These are phyloP conservation scores for Pythium brachiatum DNA, from an alignment of 352 stramenopile species.

Conservation along the genomic window DNA sequence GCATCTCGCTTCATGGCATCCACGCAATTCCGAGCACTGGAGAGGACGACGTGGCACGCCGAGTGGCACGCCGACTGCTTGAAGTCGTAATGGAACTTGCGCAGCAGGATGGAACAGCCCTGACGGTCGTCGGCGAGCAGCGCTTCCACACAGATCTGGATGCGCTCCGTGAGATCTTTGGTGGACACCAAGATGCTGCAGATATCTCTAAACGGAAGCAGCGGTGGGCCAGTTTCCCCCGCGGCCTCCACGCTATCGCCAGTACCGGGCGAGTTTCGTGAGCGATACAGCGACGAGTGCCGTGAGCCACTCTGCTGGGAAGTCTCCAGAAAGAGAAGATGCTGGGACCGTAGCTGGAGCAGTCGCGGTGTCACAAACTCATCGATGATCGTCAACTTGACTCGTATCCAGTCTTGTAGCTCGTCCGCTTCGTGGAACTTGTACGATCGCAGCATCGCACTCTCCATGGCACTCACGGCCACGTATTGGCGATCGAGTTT, in stretches of 20 bases:
- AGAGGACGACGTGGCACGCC: slow-evolving; percentile 20
- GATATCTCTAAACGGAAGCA: slow-evolving; percentile 24
- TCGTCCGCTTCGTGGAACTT: slow-evolving; percentile 12
- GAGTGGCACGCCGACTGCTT: slow-evolving; percentile 15
- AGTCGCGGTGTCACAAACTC: slow-evolving; percentile 20
- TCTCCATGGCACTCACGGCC: slow-evolving; percentile 22
- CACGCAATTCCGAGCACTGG: slow-evolving; percentile 12
- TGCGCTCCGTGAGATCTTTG: slow-evolving; percentile 6
- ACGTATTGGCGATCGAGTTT: slow-evolving; percentile 23
- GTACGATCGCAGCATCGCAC: slow-evolving; percentile 24
- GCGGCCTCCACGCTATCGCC: not conserved
- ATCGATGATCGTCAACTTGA: slow-evolving; percentile 11
- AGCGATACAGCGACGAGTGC: slow-evolving; percentile 20
- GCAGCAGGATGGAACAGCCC: not conserved
- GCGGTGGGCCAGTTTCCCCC: not conserved
- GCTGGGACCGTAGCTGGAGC: slow-evolving; percentile 24
- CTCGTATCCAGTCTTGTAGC: slow-evolving; percentile 15
- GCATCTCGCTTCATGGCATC: slow-evolving; percentile 17
- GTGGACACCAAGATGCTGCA: slow-evolving; percentile 21
- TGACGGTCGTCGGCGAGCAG: slow-evolving; percentile 26
- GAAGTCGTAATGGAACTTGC: slow-evolving; percentile 25
- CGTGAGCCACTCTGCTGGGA: slow-evolving; percentile 17
- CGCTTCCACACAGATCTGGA: slow-evolving; percentile 22
- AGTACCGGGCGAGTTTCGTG: slow-evolving; percentile 3
- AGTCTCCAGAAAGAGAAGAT: slow-evolving; percentile 22